phyloP scores from a whole-genome alignment of 2,329 filamentous ascomycete species.

The Dothistroma pini region DNA sequence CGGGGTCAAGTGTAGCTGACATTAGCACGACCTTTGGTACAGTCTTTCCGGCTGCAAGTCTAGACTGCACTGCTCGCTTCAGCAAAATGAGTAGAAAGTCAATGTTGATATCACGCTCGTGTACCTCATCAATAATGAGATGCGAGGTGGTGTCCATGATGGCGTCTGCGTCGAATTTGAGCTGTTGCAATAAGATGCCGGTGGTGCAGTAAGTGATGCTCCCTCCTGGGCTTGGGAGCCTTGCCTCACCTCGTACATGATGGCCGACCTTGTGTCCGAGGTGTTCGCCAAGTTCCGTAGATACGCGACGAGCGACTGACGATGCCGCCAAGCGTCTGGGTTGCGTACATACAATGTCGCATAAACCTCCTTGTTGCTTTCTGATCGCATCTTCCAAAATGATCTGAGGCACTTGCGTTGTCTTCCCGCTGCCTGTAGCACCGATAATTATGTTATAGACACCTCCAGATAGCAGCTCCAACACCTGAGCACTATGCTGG shows the following conservation, averaged over 20 bases:
- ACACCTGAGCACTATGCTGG: constrained; percentile 35
- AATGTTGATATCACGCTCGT: constrained; percentile 45
- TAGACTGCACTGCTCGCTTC: constrained; percentile 41
- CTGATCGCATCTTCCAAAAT: constrained; percentile 48
- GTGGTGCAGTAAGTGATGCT: constrained; percentile 51
- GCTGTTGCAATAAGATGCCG: constrained; percentile 46
- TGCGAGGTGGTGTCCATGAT: constrained; percentile 45
- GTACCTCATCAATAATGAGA: constrained; percentile 52
- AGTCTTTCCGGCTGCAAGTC: constrained; percentile 31
- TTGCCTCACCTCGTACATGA: constrained; percentile 43
- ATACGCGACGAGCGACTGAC: constrained; percentile 46
- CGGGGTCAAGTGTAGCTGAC: constrained; percentile 48
- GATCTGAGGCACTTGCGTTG: constrained; percentile 54
- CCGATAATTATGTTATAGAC: constrained; percentile 46
- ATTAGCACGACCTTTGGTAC: constrained; percentile 48
- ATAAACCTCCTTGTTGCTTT: constrained; percentile 38
- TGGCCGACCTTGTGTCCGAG: constrained; percentile 46
- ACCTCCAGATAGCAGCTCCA: constrained; percentile 36
- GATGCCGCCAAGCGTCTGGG: constrained; percentile 48
- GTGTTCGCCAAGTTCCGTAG: constrained; percentile 43
- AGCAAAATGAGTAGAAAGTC: constrained; percentile 48
- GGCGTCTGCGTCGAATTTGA: constrained; percentile 40
- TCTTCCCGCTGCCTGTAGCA: constrained; percentile 48
- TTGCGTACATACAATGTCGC: constrained; percentile 51
- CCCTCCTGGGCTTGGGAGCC: constrained; percentile 33